Evolutionary conservation across 345 rosid genomes (phyloP).

Genomic region (Lumnitzera racemosa): DNA sequence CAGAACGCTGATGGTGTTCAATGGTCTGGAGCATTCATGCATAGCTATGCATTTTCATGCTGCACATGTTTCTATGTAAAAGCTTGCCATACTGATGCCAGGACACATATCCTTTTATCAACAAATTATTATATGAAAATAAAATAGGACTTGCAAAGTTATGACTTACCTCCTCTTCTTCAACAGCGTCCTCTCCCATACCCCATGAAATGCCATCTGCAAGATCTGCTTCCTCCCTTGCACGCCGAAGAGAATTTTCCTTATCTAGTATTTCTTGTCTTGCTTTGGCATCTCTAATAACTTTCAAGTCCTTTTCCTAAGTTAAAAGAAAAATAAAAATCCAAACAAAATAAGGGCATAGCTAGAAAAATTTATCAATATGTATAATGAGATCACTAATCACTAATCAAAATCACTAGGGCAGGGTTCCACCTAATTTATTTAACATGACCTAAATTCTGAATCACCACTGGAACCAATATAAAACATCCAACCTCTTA

Average conservation of each 20-base stretch:
- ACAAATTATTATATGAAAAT: too few relatives aligned
- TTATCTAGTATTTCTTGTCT: constrained; percentile 53
- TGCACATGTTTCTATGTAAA: neutral
- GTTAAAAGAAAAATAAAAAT: neutral
- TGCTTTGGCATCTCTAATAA: constrained; percentile 48
- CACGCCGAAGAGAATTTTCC: constrained; percentile 83
- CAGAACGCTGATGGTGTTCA: neutral
- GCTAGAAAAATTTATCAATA: neutral
- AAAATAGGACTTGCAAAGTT: neutral
- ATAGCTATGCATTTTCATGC: neutral
- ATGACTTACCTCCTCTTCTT: constrained; percentile 80
- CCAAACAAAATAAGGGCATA: neutral
- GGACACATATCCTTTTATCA: too few relatives aligned
- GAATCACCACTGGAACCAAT: too few relatives aligned
- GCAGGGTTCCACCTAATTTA: too few relatives aligned
- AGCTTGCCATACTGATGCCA: too few relatives aligned
- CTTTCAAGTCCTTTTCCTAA: constrained; percentile 36
- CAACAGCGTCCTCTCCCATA: constrained; percentile 96
- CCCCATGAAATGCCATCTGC: constrained; percentile 99
- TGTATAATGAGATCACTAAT: too few relatives aligned
- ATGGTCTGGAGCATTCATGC: neutral
- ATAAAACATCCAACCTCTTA: too few relatives aligned
- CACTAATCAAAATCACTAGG: neutral
- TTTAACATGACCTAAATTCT: too few relatives aligned
- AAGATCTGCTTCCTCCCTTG: constrained; percentile 65